These are phyloP conservation scores for Microdochium trichocladiopsis DNA, from an alignment of 2,329 filamentous ascomycete genomes.

Conservation along the genomic window DNA sequence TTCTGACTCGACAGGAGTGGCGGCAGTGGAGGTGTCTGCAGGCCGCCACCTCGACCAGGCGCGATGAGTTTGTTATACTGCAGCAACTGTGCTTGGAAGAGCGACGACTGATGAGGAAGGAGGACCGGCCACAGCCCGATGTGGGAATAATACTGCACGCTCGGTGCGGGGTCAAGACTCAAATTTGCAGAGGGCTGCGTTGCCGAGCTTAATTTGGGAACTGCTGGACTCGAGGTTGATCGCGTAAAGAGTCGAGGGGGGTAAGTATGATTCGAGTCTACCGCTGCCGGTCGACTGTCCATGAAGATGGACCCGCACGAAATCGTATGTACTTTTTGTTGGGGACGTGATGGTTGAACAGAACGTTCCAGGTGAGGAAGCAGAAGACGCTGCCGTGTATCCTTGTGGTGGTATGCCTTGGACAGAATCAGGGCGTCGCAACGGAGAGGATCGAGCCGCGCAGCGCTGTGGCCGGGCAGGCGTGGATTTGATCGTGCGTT, in stretches of 20 bases:
- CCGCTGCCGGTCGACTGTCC: conserved; percentile 42
- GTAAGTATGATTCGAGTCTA: conserved; percentile 41
- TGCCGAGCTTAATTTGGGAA: conserved; percentile 21
- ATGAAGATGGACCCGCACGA: conserved; percentile 26
- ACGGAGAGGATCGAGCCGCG: conserved; percentile 1
- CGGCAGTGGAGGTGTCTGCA: conserved; percentile 48
- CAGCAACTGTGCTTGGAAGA: conserved; percentile 55
- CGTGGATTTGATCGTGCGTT: not conserved
- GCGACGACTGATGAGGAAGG: conserved; percentile 50
- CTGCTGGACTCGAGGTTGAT: conserved; percentile 24
- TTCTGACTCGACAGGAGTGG: conserved; percentile 48
- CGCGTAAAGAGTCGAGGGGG: conserved; percentile 32
- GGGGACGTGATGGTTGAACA: not conserved
- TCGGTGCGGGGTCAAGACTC: conserved; percentile 7
- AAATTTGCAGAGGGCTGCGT: conserved; percentile 13
- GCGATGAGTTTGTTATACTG: conserved; percentile 61
- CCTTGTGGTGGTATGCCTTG: conserved; percentile 16
- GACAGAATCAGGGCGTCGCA: no score
- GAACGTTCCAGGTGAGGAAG: not conserved
- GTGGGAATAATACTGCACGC: conserved; percentile 16
- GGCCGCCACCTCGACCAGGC: conserved; percentile 43
- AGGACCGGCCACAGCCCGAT: conserved; percentile 50
- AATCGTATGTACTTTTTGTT: not conserved
- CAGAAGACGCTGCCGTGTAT: not conserved
- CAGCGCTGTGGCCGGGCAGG: no score